phyloP scores from a whole-genome alignment of 768 basidiomycete species.

The Xerocomellus intermedius region DNA sequence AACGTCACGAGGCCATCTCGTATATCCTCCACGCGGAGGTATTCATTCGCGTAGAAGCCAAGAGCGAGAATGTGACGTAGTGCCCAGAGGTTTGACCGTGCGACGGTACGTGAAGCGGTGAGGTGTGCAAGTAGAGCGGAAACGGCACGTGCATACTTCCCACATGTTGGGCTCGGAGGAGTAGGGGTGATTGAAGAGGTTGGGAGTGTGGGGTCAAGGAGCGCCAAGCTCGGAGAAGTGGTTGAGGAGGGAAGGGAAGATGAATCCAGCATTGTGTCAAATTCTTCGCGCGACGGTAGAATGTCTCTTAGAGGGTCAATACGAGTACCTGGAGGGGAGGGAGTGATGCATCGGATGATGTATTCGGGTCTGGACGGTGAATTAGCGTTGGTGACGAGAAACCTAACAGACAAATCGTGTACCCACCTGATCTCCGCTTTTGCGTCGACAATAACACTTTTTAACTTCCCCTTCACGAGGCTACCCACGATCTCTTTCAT shows the following conservation, averaged over 20 bases:
- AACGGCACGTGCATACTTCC: constrained; percentile 60
- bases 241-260: constrained; percentile 44
- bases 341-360: constrained; percentile 39
- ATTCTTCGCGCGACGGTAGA: constrained; percentile 46
- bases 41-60: constrained; percentile 60
- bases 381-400: not conserved
- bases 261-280: constrained; percentile 46
- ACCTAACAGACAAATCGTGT: not conserved
- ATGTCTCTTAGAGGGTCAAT: constrained; percentile 47
- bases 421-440: constrained; percentile 33
- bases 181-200: constrained; percentile 33
- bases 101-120: constrained; percentile 55
- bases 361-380: constrained; percentile 42
- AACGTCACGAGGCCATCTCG: constrained; percentile 47
- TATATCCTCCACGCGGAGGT: constrained; percentile 49
- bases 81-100: constrained; percentile 60
- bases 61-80: constrained; percentile 69
- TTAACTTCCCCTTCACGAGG: constrained; percentile 43
- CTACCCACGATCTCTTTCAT: constrained; percentile 27
- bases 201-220: constrained; percentile 60
- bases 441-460: constrained; percentile 40
- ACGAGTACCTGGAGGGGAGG: constrained; percentile 36
- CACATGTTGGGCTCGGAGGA: constrained; percentile 6
- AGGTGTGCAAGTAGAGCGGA: constrained; percentile 56
- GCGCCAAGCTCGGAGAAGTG: constrained; percentile 52